Percentiles rank a stretch among this genome's conserved stretches.
phyloP scores from a whole-genome alignment of 2,329 filamentous ascomycete genomes.

The Ophiostoma pallidulum region DNA sequence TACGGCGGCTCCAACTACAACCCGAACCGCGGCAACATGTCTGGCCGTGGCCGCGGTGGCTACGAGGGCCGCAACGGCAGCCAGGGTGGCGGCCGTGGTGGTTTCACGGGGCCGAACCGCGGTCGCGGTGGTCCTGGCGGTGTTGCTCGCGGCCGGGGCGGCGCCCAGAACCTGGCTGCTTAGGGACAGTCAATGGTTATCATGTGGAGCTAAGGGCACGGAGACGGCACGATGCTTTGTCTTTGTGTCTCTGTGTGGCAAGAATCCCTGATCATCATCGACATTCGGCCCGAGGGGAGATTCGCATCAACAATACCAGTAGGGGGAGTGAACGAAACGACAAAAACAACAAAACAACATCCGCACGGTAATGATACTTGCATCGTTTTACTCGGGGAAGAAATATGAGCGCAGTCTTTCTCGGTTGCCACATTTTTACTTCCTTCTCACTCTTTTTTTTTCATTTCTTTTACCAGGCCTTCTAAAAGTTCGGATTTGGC shows the following conservation, averaged over 20 bases:
- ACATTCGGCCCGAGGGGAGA: no score
- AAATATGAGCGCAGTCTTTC: no score
- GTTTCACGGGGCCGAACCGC: constrained; percentile 55
- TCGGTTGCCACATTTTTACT: not conserved
- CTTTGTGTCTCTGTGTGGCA: no score
- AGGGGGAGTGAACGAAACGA: no score
- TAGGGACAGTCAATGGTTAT: constrained; percentile 23
- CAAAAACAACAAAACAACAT: not conserved
- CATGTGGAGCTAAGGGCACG: not conserved
- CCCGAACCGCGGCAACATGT: constrained; percentile 49
- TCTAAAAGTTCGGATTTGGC: not conserved
- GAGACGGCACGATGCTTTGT: no score
- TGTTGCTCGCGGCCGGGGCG: constrained; percentile 54
- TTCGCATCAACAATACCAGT: no score
- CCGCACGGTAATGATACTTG: no score
- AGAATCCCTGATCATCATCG: no score
- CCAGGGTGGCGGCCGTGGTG: constrained; percentile 54
- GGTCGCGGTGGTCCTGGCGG: constrained; percentile 57
- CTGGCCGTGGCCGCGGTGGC: constrained; percentile 57
- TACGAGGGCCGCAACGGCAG: constrained; percentile 49
- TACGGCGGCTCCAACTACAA: constrained; percentile 62
- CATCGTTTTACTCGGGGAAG: no score
- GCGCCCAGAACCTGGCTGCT: constrained; percentile 43
- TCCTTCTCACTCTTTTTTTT: not conserved
- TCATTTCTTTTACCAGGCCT: not conserved